These are phyloP conservation scores for Phytophthora kernoviae DNA, from an alignment of 352 stramenopile genomes.

Conservation along the genomic window DNA sequence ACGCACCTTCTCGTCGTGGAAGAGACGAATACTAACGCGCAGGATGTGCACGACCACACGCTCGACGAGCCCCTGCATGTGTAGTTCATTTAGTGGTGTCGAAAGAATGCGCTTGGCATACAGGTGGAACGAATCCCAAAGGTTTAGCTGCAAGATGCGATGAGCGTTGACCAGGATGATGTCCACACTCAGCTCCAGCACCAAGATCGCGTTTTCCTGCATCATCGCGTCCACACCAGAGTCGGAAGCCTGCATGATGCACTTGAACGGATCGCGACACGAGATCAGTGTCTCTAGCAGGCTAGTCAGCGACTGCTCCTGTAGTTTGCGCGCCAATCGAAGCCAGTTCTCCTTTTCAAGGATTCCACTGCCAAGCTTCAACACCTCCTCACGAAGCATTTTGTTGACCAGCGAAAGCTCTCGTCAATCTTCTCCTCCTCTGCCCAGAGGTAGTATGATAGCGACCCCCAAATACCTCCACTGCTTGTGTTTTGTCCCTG, in stretches of 20 bases:
- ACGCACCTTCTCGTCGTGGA: conserved; percentile 83
- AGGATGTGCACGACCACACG: conserved; percentile 87
- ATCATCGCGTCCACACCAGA: conserved; percentile 79
- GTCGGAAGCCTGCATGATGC: conserved; percentile 61
- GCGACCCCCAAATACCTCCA: conserved; percentile 79
- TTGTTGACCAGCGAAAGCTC: conserved; percentile 82
- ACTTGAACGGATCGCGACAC: conserved; percentile 80
- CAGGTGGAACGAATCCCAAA: conserved; percentile 84
- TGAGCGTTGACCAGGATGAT: conserved; percentile 87
- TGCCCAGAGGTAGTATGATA: conserved; percentile 85
- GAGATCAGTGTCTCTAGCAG: conserved; percentile 79
- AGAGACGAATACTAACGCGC: conserved; percentile 84
- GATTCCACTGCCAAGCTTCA: conserved; percentile 70
- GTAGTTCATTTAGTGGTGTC: conserved; percentile 72
- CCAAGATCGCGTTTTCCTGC: conserved; percentile 89
- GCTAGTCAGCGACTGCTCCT: conserved; percentile 61
- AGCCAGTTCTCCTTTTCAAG: conserved; percentile 90
- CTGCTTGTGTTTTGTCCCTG: conserved; percentile 39
- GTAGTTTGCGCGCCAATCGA: conserved; percentile 78
- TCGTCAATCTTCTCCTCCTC: conserved; percentile 84
- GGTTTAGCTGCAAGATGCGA: conserved; percentile 67
- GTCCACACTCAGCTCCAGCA: conserved; percentile 84
- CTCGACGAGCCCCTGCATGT: conserved; percentile 80
- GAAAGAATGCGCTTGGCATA: conserved; percentile 81
- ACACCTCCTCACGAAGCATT: conserved; percentile 77